A percentile compares a stretch with the other conserved stretches of the same genome.
phyloP scores from a whole-genome alignment of 73 alveolate genomes.

The Tetrahymena elliotti region DNA sequence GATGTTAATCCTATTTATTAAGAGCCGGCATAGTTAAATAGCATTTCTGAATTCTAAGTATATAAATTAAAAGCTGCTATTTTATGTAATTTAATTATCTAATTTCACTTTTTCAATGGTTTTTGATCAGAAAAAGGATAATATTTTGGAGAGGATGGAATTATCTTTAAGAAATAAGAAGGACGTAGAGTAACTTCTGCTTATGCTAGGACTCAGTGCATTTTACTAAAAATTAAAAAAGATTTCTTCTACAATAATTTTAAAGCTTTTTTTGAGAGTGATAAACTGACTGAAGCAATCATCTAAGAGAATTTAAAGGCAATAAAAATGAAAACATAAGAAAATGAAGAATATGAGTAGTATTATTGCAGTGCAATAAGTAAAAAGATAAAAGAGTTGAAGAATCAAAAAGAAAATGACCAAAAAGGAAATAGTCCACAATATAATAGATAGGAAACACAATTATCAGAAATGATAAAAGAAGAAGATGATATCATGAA shows the following conservation, averaged over 20 bases:
- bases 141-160: background rate
- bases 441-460: background rate
- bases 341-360: background rate
- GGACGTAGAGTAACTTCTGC: background rate
- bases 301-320: background rate
- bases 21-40: background rate
- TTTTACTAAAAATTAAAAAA: background rate
- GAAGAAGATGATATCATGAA: background rate
- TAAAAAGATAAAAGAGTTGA: background rate
- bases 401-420: background rate
- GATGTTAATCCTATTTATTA: background rate
- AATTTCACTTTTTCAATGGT: background rate
- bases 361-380: background rate
- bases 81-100: background rate
- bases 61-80: background rate
- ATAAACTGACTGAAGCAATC: background rate
- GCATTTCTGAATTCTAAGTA: background rate
- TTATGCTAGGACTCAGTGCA: background rate
- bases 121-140: background rate
- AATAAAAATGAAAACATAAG: background rate
- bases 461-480: background rate
- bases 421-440: background rate
- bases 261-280: background rate
- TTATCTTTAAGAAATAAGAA: background rate
- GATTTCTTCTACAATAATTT: background rate